Evolutionary conservation across 2,329 filamentous ascomycete genomes (phyloP).

Genomic region (Rutstroemia sydowiana): DNA sequence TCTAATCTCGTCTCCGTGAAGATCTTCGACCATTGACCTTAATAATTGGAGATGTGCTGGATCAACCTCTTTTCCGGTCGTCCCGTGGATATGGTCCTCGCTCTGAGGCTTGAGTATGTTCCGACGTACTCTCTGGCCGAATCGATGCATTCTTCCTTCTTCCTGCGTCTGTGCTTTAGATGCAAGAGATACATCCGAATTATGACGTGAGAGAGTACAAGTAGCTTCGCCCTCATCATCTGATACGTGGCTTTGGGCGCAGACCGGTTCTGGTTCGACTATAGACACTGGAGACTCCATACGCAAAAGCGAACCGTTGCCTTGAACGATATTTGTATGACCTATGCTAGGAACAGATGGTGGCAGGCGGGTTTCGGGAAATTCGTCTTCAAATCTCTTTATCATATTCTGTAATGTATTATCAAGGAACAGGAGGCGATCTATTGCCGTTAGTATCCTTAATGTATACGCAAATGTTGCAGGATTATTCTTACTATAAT

Average conservation of each 20-base stretch:
- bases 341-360: conserved; percentile 15
- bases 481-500: conserved; percentile 57
- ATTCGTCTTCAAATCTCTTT: conserved; percentile 91
- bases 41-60: conserved; percentile 39
- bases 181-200: conserved; percentile 61
- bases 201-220: conserved; percentile 45
- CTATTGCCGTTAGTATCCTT: conserved; percentile 33
- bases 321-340: background rate
- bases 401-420: conserved; percentile 86
- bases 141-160: conserved; percentile 63
- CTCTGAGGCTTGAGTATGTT: conserved; percentile 46
- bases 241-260: conserved; percentile 27
- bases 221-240: conserved; percentile 36
- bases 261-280: conserved; percentile 16
- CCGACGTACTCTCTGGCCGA: conserved; percentile 59
- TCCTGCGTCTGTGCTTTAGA: conserved; percentile 57
- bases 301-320: conserved; percentile 10
- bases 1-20: conserved; percentile 52
- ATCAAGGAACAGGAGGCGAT: conserved; percentile 78
- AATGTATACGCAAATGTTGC: background rate
- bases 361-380: conserved; percentile 67
- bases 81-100: conserved; percentile 28
- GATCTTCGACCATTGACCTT: conserved; percentile 53
- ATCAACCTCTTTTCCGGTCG: conserved; percentile 34
- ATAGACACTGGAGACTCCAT: conserved; percentile 17